Percentiles rank a stretch among this genome's conserved stretches.
Conservation (phyloP, 2,329 filamentous ascomycete species). For the Knufia fluminis region DNA sequence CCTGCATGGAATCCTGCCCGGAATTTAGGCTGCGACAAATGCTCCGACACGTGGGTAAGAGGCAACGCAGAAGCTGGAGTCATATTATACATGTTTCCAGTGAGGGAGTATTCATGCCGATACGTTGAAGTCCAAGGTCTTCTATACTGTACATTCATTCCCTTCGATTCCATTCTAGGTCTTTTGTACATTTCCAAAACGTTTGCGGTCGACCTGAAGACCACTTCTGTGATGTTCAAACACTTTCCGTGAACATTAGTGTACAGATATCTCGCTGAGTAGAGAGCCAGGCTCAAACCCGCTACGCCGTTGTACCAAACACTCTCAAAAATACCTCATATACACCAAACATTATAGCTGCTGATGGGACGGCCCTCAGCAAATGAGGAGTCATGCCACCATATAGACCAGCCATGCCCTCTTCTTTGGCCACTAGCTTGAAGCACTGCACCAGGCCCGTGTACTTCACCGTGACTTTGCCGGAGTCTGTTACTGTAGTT, state of each 20-base stretch:
- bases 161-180: background rate
- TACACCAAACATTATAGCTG: constrained; percentile 94
- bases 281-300: background rate
- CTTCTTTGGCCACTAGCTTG: constrained; percentile 75
- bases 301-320: constrained; percentile 26
- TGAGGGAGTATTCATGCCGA: background rate
- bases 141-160: background rate
- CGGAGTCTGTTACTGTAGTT: constrained; percentile 62
- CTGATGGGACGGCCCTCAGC: constrained; percentile 80
- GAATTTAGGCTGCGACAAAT: too few relatives aligned
- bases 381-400: constrained; percentile 87
- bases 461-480: constrained; percentile 64
- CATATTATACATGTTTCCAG: too few relatives aligned
- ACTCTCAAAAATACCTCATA: constrained; percentile 30
- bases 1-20: too few relatives aligned
- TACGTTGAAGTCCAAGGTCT: background rate
- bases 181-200: constrained; percentile 2
- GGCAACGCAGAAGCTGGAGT: too few relatives aligned
- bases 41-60: too few relatives aligned
- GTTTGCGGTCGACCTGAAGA: background rate
- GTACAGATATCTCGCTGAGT: background rate
- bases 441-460: constrained; percentile 84
- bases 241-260: background rate
- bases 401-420: constrained; percentile 77
- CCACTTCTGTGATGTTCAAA: background rate